These are phyloP conservation scores for Citeromyces hawaiiensis DNA, from an alignment of 1,139 yeast genomes.

Conservation along the genomic window DNA sequence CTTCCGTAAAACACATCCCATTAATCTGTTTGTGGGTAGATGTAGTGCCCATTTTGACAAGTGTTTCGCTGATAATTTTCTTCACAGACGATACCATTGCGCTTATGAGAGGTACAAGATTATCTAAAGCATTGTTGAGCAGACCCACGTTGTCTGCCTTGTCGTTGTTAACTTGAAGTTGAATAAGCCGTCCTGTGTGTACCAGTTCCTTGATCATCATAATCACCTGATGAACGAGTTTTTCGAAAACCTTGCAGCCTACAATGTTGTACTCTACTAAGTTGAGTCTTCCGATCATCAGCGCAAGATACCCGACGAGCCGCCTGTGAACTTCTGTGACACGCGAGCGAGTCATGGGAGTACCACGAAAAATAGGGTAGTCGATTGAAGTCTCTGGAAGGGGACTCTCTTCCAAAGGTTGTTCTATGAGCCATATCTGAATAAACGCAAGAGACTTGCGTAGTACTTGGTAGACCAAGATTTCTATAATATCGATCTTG, in stretches of 20 bases:
- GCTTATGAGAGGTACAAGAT: conserved; percentile 45
- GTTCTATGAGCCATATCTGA: conserved; percentile 61
- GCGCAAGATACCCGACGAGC: conserved; percentile 55
- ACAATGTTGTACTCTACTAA: conserved; percentile 58
- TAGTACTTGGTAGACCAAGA: conserved; percentile 63
- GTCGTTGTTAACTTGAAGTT: conserved; percentile 10
- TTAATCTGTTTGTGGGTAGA: not conserved
- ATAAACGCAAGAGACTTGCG: conserved; percentile 62
- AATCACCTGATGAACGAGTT: conserved; percentile 55
- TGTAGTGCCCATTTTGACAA: not conserved
- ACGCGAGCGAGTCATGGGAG: conserved; percentile 62
- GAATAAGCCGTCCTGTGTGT: conserved; percentile 42
- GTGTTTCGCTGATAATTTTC: conserved; percentile 27
- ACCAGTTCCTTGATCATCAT: conserved; percentile 49
- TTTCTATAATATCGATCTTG: conserved; percentile 58
- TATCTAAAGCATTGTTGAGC: conserved; percentile 46
- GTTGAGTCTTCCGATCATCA: conserved; percentile 62
- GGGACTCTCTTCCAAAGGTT: conserved; percentile 3
- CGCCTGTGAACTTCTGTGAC: conserved; percentile 66
- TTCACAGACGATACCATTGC: conserved; percentile 56
- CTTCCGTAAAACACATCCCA: conserved; percentile 30
- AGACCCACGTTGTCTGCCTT: conserved; percentile 20
- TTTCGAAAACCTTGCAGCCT: conserved; percentile 57
- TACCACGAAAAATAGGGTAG: conserved; percentile 22
- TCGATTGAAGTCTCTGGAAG: conserved; percentile 2